Percentiles rank a stretch among this genome's conserved stretches.
These are phyloP conservation scores for Curvularia verruculosa DNA, from an alignment of 2,329 filamentous ascomycete species.

Conservation along the genomic window DNA sequence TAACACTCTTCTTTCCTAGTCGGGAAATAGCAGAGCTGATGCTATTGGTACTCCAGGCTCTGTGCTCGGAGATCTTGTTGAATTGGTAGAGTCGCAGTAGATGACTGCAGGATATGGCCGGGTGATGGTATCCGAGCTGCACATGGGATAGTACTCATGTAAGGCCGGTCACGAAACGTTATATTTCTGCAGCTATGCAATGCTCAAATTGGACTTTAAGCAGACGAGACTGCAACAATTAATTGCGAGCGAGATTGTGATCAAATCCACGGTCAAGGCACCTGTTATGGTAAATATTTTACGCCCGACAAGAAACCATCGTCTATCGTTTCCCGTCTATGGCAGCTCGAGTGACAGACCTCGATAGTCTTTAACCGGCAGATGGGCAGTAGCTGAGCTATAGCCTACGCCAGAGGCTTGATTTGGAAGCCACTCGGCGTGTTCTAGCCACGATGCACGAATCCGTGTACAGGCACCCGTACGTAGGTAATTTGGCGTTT, in stretches of 20 bases:
- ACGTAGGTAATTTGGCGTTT: not conserved
- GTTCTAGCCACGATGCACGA: not conserved
- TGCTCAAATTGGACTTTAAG: not conserved
- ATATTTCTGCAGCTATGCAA: not conserved
- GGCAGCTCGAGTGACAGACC: not conserved
- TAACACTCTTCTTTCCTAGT: constrained; percentile 6
- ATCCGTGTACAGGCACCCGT: not conserved
- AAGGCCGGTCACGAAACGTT: not conserved
- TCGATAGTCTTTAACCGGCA: constrained; percentile 19
- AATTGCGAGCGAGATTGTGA: not conserved
- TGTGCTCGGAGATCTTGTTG: not conserved
- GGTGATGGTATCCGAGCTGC: constrained; percentile 18
- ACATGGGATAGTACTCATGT: not conserved
- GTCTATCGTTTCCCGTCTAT: constrained; percentile 22
- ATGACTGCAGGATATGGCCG: constrained; percentile 5
- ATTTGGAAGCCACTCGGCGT: not conserved
- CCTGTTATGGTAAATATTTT: not conserved
- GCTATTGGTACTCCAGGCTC: constrained; percentile 6
- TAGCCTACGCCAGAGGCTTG: constrained; percentile 1
- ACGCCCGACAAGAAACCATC: constrained; percentile 3
- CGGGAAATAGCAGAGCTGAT: not conserved
- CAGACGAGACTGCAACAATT: not conserved
- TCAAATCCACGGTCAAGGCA: not conserved
- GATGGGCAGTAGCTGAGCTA: not conserved
- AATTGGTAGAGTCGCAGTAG: not conserved